Percentiles rank a stretch among this genome's conserved stretches.
Conservation (phyloP, 768 basidiomycete species). For the Austroboletus eburneus region DNA sequence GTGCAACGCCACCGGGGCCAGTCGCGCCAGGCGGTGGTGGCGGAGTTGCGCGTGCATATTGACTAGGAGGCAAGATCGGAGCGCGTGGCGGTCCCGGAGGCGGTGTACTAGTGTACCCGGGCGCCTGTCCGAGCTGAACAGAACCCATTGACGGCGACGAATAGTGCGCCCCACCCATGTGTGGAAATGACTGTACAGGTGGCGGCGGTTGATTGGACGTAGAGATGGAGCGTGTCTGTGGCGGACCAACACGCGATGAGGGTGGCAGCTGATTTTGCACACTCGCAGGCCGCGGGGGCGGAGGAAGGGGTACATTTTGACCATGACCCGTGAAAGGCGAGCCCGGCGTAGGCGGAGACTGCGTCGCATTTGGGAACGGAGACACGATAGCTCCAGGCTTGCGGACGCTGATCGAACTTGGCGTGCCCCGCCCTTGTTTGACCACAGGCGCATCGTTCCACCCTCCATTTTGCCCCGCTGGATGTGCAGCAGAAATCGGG, state of each 20-base stretch:
- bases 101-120: slow-evolving; percentile 38
- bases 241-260: slow-evolving; percentile 35
- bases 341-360: slow-evolving; percentile 42
- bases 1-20: slow-evolving; percentile 25
- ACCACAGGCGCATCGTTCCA: slow-evolving; percentile 86
- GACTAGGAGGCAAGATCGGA: slow-evolving; percentile 29
- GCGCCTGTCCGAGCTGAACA: slow-evolving; percentile 25
- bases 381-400: slow-evolving; percentile 77
- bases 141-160: slow-evolving; percentile 27
- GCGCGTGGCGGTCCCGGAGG: slow-evolving; percentile 35
- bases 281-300: slow-evolving; percentile 53
- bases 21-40: slow-evolving; percentile 40
- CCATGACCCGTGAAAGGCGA: slow-evolving; percentile 44
- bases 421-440: slow-evolving; percentile 44
- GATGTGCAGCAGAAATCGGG: slow-evolving; percentile 43
- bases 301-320: slow-evolving; percentile 30
- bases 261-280: slow-evolving; percentile 43
- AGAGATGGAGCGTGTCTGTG: slow-evolving; percentile 26
- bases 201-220: slow-evolving; percentile 26
- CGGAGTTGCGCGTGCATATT: slow-evolving; percentile 40
- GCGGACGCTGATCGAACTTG: slow-evolving; percentile 41
- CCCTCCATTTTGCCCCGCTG: slow-evolving; percentile 67
- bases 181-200: slow-evolving; percentile 40
- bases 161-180: slow-evolving; percentile 30
- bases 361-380: slow-evolving; percentile 78